A percentile compares a stretch with the other conserved stretches of the same genome.
These are phyloP conservation scores for Boletus eberwhitei DNA, from an alignment of 768 basidiomycete species.

Conservation along the genomic window DNA sequence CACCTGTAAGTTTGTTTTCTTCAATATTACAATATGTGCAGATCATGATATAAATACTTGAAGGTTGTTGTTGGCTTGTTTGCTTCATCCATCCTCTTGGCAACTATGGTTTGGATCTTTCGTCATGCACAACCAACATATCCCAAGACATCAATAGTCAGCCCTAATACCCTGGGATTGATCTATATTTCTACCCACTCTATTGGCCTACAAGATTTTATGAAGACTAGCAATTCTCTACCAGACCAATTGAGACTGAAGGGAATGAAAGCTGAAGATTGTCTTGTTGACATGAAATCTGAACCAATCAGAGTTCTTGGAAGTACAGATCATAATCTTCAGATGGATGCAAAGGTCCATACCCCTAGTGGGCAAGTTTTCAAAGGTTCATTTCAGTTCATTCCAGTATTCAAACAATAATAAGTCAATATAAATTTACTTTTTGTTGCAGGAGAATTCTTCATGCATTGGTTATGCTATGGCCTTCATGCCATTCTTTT, in stretches of 20 bases:
- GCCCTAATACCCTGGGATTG: neutral
- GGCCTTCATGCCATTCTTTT: neutral
- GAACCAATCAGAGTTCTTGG: neutral
- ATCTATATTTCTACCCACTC: neutral
- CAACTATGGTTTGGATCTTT: neutral
- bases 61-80: neutral
- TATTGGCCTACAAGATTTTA: neutral
- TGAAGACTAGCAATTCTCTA: neutral
- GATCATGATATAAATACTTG: neutral
- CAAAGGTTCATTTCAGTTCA: neutral
- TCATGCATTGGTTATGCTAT: neutral
- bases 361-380: neutral
- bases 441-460: neutral
- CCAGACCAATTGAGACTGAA: neutral
- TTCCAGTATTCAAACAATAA: neutral
- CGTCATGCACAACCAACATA: neutral
- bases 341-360: too few relatives aligned
- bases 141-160: neutral
- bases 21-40: neutral
- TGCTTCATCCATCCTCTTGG: neutral
- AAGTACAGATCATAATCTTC: neutral
- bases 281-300: neutral
- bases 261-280: neutral
- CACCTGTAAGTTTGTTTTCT: neutral
- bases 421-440: neutral